Conservation (phyloP, 148 eudicot genomes). For the Nepenthes gracilis region DNA sequence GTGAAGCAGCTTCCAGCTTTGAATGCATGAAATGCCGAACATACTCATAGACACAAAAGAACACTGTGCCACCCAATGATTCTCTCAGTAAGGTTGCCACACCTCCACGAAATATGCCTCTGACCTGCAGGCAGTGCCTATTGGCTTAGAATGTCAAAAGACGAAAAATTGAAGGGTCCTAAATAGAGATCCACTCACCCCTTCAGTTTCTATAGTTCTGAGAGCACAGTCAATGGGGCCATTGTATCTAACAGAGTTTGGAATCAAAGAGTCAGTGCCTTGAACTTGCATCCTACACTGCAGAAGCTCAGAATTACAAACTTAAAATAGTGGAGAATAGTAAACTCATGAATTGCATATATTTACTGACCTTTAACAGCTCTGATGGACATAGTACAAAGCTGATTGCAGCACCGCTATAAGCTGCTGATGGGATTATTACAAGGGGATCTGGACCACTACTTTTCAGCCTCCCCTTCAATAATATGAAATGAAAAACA, state of each 20-base stretch:
- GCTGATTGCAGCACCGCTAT: constrained; percentile 70
- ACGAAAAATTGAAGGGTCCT: not conserved
- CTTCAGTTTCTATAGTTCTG: constrained; percentile 61
- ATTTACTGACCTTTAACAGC: constrained; percentile 56
- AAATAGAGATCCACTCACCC: constrained; percentile 36
- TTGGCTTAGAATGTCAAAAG: constrained; percentile 13
- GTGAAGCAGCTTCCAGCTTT: constrained; percentile 38
- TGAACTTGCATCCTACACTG: constrained; percentile 99
- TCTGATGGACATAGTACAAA: constrained; percentile 74
- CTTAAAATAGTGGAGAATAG: constrained; percentile 2
- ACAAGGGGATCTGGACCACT: constrained; percentile 49
- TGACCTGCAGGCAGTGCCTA: constrained; percentile 37
- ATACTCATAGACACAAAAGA: constrained; percentile 76
- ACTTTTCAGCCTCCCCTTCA: constrained; percentile 46
- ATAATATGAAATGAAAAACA: not conserved
- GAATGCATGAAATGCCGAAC: constrained; percentile 52
- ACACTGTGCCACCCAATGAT: constrained; percentile 69
- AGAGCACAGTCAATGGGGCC: constrained; percentile 72
- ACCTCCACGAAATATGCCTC: constrained; percentile 89
- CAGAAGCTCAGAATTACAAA: constrained; percentile 34
- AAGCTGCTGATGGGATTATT: constrained; percentile 76
- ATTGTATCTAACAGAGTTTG: constrained; percentile 38
- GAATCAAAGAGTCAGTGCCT: constrained; percentile 70
- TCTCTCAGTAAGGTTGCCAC: constrained; percentile 69
- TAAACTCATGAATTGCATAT: constrained; percentile 5